Conservation (phyloP, 129 eudicot genomes). For the Ambrosia trifida region DNA sequence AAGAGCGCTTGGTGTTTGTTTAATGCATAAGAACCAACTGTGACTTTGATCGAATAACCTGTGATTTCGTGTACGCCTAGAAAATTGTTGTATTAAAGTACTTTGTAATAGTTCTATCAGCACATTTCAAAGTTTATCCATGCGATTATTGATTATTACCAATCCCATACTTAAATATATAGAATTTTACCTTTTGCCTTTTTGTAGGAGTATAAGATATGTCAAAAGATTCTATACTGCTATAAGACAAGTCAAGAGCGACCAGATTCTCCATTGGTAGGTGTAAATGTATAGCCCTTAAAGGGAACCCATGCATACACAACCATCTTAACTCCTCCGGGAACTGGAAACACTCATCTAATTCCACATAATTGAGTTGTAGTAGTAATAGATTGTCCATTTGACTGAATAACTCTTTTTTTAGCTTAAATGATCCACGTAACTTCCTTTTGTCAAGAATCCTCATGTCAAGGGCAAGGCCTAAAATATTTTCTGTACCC, state of each 20-base stretch:
- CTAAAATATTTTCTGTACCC: conserved; percentile 29
- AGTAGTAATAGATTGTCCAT: conserved; percentile 31
- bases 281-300: conserved; percentile 3
- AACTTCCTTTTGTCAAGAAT: conserved; percentile 5
- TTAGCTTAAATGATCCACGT: background rate
- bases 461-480: conserved; percentile 33
- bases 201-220: background rate
- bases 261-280: conserved; percentile 20
- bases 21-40: too few species aligned
- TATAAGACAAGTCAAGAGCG: conserved; percentile 28
- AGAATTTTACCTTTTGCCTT: conserved; percentile 6
- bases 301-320: conserved; percentile 28
- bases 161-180: background rate
- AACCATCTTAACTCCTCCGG: conserved; percentile 32
- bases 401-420: background rate
- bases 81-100: too few species aligned
- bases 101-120: too few species aligned
- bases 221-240: conserved; percentile 12
- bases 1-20: too few species aligned
- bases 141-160: background rate
- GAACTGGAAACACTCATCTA: background rate
- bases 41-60: too few species aligned
- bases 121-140: too few species aligned
- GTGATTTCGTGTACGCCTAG: too few species aligned
- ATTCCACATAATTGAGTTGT: conserved; percentile 11